Conservation (phyloP, 2,329 filamentous ascomycete species). For the Botrytis tulipae region DNA sequence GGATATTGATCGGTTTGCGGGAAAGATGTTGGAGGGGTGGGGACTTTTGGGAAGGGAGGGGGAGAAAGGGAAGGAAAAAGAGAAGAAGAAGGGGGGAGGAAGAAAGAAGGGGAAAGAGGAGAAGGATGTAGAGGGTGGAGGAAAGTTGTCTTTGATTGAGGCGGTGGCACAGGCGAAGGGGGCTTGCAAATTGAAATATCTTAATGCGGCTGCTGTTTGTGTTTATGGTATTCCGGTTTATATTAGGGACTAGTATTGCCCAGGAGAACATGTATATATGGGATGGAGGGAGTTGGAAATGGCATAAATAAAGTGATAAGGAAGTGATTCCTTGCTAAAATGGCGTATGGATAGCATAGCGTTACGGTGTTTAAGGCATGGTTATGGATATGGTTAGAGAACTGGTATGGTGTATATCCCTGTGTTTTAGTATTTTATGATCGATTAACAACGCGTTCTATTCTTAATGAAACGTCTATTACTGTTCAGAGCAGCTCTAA, state of each 20-base stretch:
- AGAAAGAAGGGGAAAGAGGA: slow-evolving; percentile 37
- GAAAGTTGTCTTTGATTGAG: slow-evolving; percentile 65
- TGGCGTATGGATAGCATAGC: slow-evolving; percentile 5
- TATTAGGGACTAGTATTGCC: slow-evolving; percentile 26
- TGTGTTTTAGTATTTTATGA: neutral
- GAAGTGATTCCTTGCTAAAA: neutral
- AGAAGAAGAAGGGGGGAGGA: slow-evolving; percentile 30
- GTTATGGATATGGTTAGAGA: neutral
- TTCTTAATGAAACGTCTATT: neutral
- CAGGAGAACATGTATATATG: neutral
- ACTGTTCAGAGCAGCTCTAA: neutral
- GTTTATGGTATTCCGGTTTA: slow-evolving; percentile 93
- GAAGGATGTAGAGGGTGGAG: slow-evolving; percentile 33
- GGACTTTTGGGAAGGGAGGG: slow-evolving; percentile 54
- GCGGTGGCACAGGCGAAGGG: slow-evolving; percentile 73
- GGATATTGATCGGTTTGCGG: slow-evolving; percentile 92
- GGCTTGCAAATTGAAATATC: slow-evolving; percentile 82
- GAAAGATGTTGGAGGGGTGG: slow-evolving; percentile 79
- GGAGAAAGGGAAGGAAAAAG: slow-evolving; percentile 36
- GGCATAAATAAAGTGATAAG: neutral
- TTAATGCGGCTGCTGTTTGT: slow-evolving; percentile 91
- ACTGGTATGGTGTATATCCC: neutral
- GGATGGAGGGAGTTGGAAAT: neutral
- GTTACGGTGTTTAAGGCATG: neutral
- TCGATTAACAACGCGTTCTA: neutral